phyloP scores from a whole-genome alignment of 768 basidiomycete species.

The Phylloporus arenicola region DNA sequence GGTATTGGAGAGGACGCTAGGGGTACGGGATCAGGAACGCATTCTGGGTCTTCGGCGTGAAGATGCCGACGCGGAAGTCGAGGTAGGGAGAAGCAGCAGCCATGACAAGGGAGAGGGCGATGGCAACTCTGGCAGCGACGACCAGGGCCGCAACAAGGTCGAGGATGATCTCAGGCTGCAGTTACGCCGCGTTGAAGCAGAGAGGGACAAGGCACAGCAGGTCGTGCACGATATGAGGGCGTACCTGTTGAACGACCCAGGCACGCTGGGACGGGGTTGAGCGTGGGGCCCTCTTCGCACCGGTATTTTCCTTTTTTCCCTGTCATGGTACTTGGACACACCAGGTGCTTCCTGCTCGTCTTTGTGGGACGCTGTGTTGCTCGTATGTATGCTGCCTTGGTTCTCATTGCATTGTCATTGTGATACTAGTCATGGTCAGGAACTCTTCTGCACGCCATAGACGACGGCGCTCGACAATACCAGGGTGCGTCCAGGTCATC shows the following conservation, averaged over 20 bases:
- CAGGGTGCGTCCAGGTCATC: background rate
- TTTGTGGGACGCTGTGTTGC: background rate
- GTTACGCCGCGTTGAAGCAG: conserved; percentile 13
- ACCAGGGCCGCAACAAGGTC: background rate
- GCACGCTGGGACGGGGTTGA: background rate
- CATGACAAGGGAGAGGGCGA: background rate
- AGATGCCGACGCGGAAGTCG: background rate
- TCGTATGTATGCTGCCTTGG: background rate
- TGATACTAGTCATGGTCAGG: background rate
- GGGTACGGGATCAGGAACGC: background rate
- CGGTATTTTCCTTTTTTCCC: background rate
- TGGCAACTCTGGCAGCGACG: background rate
- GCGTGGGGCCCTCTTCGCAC: background rate
- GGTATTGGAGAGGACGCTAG: conserved; percentile 17
- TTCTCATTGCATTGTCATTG: background rate
- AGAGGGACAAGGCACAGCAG: conserved; percentile 17
- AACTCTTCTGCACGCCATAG: background rate
- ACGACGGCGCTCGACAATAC: background rate
- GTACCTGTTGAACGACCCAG: conserved; percentile 11
- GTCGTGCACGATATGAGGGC: conserved; percentile 15
- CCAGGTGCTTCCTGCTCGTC: background rate
- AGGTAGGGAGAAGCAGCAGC: background rate
- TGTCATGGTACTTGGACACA: background rate
- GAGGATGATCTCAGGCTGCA: conserved; percentile 10
- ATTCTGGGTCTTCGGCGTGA: too few species aligned